Base-by-base conservation (phyloP, 192 early-diverging fungal species). In the Podila epigama region DNA sequence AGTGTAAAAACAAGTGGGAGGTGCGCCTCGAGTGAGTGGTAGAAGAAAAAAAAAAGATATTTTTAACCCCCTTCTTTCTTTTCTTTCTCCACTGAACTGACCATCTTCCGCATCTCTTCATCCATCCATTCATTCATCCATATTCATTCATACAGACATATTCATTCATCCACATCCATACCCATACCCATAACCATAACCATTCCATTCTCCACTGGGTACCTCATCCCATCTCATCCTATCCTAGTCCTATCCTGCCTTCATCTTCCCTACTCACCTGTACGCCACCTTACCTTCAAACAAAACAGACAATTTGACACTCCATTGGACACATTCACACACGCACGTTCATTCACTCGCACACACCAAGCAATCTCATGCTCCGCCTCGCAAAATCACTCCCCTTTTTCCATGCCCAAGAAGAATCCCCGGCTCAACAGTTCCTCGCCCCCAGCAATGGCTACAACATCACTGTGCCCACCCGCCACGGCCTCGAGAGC, bases 361-460 rank as follows among this genome's bases (percentile, higher is more conserved):
- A 10, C 16, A 25, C 58, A 20, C 18, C 27, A 15, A 27, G 13
- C 12, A 18, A 8, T 25, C 48, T 29, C n/a, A 77, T 77, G 73
- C 53, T 68, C 27, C 73, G 73, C 51, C 66, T 77, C 44, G 27
- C 64, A 60, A 77, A 68, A 42, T 57, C 58, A 15, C n/a, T 75
- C 18, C 65, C 59, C 11, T 77, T 77, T 55, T 77, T 77, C 50
- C 16, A 56, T 16, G 12, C 57, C 15, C 51, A 75, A 31, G 66
- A 56, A 48, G 51, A 77, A 22, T 22, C 60, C 28, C 15, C 60
- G 2, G 65, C 73, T n/a, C 66, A 59, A 39, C 57, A 64, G 29
- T 77, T 68, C 56, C 44, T 77, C 27, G 54, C 36, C 4, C 73
- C 59, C 5, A 56, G 65, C 36, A 77, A 77, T 33, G 73, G 73